These are phyloP conservation scores for Penicillium sclerotigenum DNA, from an alignment of 2,329 filamentous ascomycete species.

Conservation along the genomic window DNA sequence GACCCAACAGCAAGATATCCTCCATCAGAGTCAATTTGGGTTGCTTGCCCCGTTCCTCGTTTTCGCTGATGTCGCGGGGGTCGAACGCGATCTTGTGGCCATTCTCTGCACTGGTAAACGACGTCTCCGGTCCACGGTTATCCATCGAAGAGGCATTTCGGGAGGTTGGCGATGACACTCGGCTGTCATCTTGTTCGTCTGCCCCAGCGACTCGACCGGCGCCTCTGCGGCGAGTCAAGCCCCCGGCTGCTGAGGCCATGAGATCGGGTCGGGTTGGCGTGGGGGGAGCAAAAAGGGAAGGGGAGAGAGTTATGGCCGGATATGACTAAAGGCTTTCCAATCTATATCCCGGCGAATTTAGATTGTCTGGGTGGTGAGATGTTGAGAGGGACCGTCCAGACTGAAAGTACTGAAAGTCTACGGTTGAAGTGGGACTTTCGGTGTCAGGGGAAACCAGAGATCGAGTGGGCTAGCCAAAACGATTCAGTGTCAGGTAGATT, in stretches of 20 bases:
- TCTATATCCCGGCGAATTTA: constrained; percentile 21
- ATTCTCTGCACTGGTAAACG: constrained; percentile 82
- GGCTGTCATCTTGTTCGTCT: constrained; percentile 62
- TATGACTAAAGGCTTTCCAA: constrained; percentile 10
- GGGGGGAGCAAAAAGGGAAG: constrained; percentile 10
- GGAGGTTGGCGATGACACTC: constrained; percentile 64
- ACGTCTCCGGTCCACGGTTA: constrained; percentile 65
- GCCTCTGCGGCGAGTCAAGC: constrained; percentile 67
- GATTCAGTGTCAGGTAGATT: not conserved
- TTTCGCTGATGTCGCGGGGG: constrained; percentile 95
- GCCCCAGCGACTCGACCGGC: constrained; percentile 56
- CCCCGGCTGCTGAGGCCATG: constrained; percentile 65
- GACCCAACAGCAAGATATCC: constrained; percentile 86
- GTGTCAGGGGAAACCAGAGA: constrained; percentile 27
- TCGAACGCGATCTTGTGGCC: constrained; percentile 99
- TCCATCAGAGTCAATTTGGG: constrained; percentile 99
- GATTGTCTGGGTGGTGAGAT: constrained; percentile 25
- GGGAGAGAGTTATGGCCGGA: constrained; percentile 3
- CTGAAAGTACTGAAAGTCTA: constrained; percentile 26
- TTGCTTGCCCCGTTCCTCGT: constrained; percentile 91
- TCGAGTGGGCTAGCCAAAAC: constrained; percentile 17
- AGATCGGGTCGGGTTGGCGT: constrained; percentile 22
- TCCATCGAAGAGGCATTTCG: constrained; percentile 58
- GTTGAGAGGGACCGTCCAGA: constrained; percentile 21
- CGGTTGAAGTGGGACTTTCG: constrained; percentile 26